Evolutionary conservation across 306 rosid genomes (phyloP), one percentile per base, ranked within the genome.

Genomic region (Sindora glabra): DNA sequence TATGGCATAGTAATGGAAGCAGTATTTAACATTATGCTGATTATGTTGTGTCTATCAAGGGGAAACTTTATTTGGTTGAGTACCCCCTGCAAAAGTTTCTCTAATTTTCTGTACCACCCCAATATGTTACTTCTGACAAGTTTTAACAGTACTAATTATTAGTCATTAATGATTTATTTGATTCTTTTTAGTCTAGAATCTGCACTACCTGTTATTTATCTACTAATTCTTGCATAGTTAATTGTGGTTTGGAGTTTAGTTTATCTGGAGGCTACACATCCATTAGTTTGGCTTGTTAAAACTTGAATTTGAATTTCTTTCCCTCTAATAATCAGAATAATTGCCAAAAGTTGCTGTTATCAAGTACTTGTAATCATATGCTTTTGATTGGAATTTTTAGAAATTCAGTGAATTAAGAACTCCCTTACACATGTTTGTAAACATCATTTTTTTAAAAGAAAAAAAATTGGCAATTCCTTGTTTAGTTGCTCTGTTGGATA

Each of bases 401-500:
- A 29, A 12, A 29, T 42, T 26, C 27, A 29, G 3, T 17, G 6
- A 12, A 39, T 2, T 39, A 10, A 25, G 44, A 17, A 3, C 3
- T 21, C 3, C 1, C 6, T 4, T 42, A 7, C 17, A 26, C 26
- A 42, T 18, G 41, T 44, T 27, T 44, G n/a, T 2, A 2, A 11
- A 17, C 12, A 2, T 17, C 12, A 0, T 45, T 45, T 8, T 45
- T 24, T 56, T 48, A 37, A 10, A 5, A 10, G 2, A 6, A 17
- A 10, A 10, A 15, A 8, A 13, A 3, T 38, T 33, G 33, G 54
- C 40, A 25, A 62, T 40, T 62, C 60, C 53, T 57, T 26, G 2
- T 22, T 50, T 48, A 26, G 29, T 50, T 73, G 42, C 44, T n/a
- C n/a, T 73, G 50, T 36, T 67, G 19, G 26, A 22, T 41, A 54